Evolutionary conservation across 2,329 filamentous ascomycete species (phyloP), one percentile per base, ranked within the genome.

Genomic region (Aspergillus sp.): DNA sequence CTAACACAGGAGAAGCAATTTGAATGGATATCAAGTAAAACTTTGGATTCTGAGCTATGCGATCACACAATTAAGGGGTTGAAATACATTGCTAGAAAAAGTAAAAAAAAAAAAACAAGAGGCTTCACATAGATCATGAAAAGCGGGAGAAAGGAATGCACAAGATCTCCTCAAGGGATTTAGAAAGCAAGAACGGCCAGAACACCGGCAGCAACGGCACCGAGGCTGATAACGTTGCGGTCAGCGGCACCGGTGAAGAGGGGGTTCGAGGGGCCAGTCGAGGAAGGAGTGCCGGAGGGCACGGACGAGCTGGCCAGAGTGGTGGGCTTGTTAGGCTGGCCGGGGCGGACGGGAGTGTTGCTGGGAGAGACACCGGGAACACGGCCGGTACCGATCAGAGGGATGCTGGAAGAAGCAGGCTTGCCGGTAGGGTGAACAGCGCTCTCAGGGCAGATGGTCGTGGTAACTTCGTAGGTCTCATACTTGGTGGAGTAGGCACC

Each of bases 131-230:
- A 16, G 9, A 16, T 49, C 42, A 45, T 32, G 29, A 12, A 32
- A 58, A 22, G 50, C 49, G 22, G 54, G 45, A 45, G 49, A 42
- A 36, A 12, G 16, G 36, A 54, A 49, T 52, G 26, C 29, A 32
- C 49, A 55, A 32, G 4, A 14, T 24, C 11, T 10, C 29, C n/a
- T 26, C n/a, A 22, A 56, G 20, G 14, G 49, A 49, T 53, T 73
- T 76, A 76, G 61, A 76, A 70, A 54, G 72, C 73, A 54, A 76
- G 63, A 55, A 74, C 66, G 59, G 73, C 74, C 57, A 69, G 62
- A 49, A 74, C 58, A 70, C 71, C 74, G 39, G 69, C 70, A 42
- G 71, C 70, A 54, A 75, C 63, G 54, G 71, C 73, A 60, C 73
- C 74, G 60, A 75, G 61, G 71, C 71, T 72, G 62, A 70, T 61